A percentile compares a stretch with the other conserved stretches of the same genome.
These are phyloP conservation scores for Aspergillus sp. DNA, from an alignment of 2,329 filamentous ascomycete species.

Conservation along the genomic window DNA sequence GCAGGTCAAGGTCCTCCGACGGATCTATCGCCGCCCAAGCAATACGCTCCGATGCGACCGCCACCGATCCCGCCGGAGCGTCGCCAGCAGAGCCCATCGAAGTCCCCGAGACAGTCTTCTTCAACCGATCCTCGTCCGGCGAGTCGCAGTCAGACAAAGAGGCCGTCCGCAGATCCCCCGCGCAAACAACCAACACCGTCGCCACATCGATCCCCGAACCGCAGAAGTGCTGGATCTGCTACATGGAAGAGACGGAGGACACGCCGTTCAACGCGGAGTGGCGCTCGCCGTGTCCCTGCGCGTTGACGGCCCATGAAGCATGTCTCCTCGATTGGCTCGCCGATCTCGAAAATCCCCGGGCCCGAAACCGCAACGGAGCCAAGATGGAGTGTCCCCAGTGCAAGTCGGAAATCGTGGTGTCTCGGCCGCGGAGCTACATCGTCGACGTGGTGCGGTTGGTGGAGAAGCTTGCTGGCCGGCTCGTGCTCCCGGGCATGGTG, in stretches of 20 bases:
- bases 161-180: slow-evolving; percentile 10
- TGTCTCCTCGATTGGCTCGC: slow-evolving; percentile 88
- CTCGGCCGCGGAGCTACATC: slow-evolving; percentile 63
- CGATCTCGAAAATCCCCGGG: slow-evolving; percentile 63
- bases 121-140: slow-evolving; percentile 15
- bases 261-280: slow-evolving; percentile 54
- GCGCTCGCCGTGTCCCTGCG: slow-evolving; percentile 85
- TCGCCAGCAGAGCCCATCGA: slow-evolving; percentile 13
- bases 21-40: slow-evolving; percentile 9
- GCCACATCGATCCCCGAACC: slow-evolving; percentile 24
- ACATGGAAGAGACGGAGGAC: slow-evolving; percentile 57
- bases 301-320: slow-evolving; percentile 78
- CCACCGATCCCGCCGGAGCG: slow-evolving; percentile 1
- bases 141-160: slow-evolving; percentile 7
- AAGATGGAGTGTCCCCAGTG: slow-evolving; percentile 81
- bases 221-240: slow-evolving; percentile 60
- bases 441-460: slow-evolving; percentile 57
- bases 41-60: slow-evolving; percentile 6
- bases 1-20: slow-evolving; percentile 20
- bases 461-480: slow-evolving; percentile 46
- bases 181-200: slow-evolving; percentile 6
- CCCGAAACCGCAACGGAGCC: slow-evolving; percentile 43
- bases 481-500: slow-evolving; percentile 58
- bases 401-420: slow-evolving; percentile 68
- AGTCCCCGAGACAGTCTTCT: slow-evolving; percentile 22